Conservation (phyloP, 1,284 basidiomycete species). For the Ceratobasidium sp. region DNA sequence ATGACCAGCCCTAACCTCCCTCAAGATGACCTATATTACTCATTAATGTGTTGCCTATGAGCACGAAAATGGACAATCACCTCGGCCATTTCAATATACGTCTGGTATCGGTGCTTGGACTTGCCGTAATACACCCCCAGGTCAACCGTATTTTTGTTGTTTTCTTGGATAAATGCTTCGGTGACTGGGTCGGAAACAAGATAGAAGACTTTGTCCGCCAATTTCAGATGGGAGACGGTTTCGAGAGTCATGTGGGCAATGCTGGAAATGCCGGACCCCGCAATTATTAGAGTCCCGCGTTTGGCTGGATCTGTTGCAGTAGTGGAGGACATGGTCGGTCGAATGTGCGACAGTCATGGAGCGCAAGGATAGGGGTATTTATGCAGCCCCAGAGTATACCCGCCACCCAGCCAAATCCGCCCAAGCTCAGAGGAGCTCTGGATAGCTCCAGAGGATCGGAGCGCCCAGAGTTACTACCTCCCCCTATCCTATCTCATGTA, state of each 20-base stretch:
- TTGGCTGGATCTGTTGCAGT: no score
- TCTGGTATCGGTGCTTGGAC: neutral
- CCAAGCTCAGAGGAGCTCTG: no score
- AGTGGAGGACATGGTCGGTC: no score
- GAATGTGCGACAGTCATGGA: no score
- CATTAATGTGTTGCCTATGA: no score
- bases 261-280: neutral
- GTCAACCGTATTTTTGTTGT: neutral
- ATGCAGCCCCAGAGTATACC: no score
- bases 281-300: neutral
- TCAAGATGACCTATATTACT: neutral
- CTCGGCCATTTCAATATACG: neutral
- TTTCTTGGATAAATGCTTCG: conserved; percentile 1
- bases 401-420: no score
- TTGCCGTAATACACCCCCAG: neutral
- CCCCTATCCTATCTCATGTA: no score
- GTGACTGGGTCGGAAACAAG: conserved; percentile 1
- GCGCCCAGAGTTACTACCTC: no score
- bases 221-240: neutral
- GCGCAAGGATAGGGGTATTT: no score
- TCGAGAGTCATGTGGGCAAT: neutral
- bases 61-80: neutral
- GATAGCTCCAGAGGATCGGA: no score
- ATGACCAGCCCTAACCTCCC: neutral
- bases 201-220: neutral